These are phyloP conservation scores for Aspergillus pseudotamarii DNA, from an alignment of 2,329 filamentous ascomycete genomes.

Conservation along the genomic window DNA sequence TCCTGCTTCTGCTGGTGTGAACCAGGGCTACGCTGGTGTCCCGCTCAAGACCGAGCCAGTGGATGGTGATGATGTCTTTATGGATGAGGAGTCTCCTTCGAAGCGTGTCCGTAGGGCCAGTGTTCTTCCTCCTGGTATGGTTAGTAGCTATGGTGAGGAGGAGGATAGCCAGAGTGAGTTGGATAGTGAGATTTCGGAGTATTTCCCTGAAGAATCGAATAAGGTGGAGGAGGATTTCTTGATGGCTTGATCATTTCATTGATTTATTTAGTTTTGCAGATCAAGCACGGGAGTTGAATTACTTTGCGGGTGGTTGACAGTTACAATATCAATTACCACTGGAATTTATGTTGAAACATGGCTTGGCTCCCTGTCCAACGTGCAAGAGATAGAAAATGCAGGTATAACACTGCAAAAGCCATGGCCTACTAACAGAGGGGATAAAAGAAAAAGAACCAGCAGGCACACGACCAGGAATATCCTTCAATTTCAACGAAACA, in stretches of 20 bases:
- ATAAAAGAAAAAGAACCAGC: neutral
- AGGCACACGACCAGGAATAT: neutral
- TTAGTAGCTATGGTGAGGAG: conserved; percentile 17
- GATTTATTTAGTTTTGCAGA: neutral
- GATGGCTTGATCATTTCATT: neutral
- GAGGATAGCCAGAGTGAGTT: conserved; percentile 4
- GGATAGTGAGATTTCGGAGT: conserved; percentile 27
- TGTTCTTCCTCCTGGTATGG: conserved; percentile 19
- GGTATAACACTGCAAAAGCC: neutral
- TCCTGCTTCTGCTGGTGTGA: conserved; percentile 7
- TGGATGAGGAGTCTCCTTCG: conserved; percentile 6
- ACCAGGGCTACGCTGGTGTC: neutral
- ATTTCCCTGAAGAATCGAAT: conserved; percentile 17
- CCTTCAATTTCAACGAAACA: neutral
- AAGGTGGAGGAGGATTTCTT: conserved; percentile 12
- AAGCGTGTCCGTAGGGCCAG: conserved; percentile 26
- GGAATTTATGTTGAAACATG: neutral
- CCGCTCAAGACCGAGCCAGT: conserved; percentile 5
- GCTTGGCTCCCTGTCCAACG: neutral
- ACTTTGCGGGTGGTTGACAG: neutral
- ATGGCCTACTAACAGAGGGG: neutral
- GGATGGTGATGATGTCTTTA: neutral
- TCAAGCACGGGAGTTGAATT: neutral
- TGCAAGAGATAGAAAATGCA: neutral
- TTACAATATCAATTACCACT: neutral